Percentiles rank a stretch among this genome's conserved stretches.
Evolutionary conservation across 2,329 filamentous ascomycete genomes (phyloP).

Genomic region (Cladobotryum mycophilum): DNA sequence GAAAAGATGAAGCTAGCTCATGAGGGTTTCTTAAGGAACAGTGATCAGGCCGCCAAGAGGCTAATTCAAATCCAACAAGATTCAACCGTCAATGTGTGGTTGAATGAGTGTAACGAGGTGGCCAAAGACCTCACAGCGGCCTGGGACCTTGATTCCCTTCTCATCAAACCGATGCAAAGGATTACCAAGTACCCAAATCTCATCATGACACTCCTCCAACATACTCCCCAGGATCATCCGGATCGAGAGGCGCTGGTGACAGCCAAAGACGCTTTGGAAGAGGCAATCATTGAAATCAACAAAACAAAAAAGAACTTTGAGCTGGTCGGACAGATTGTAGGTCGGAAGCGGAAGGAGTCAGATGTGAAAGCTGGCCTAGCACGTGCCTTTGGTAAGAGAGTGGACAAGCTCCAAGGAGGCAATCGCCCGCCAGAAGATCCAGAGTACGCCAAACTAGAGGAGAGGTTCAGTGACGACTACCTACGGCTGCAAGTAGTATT

Average conservation of each 20-base stretch:
- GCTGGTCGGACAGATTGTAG: constrained; percentile 81
- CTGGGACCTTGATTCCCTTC: constrained; percentile 91
- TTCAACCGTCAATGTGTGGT: constrained; percentile 69
- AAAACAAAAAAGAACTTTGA: constrained; percentile 93
- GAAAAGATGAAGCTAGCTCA: constrained; percentile 55
- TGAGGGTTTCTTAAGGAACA: constrained; percentile 57
- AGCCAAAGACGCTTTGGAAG: constrained; percentile 50
- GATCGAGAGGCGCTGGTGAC: constrained; percentile 61
- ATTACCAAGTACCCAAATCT: constrained; percentile 91
- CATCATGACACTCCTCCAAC: constrained; percentile 70
- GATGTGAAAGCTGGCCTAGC: constrained; percentile 79
- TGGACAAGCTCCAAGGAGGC: constrained; percentile 69
- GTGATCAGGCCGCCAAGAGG: constrained; percentile 55
- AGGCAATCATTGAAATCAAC: constrained; percentile 80
- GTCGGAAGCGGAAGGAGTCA: constrained; percentile 79
- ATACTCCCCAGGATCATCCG: constrained; percentile 76
- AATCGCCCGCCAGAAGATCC: constrained; percentile 66
- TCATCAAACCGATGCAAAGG: constrained; percentile 94
- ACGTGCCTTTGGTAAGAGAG: constrained; percentile 82
- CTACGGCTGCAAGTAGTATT: constrained; percentile 87
- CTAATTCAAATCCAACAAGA: constrained; percentile 59
- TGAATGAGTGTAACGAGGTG: constrained; percentile 87
- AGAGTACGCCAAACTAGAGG: constrained; percentile 71
- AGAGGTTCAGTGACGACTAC: constrained; percentile 88
- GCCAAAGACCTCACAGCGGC: constrained; percentile 87